Evolutionary conservation across 306 rosid species (phyloP).

Genomic region (Ochetophila trinervis): DNA sequence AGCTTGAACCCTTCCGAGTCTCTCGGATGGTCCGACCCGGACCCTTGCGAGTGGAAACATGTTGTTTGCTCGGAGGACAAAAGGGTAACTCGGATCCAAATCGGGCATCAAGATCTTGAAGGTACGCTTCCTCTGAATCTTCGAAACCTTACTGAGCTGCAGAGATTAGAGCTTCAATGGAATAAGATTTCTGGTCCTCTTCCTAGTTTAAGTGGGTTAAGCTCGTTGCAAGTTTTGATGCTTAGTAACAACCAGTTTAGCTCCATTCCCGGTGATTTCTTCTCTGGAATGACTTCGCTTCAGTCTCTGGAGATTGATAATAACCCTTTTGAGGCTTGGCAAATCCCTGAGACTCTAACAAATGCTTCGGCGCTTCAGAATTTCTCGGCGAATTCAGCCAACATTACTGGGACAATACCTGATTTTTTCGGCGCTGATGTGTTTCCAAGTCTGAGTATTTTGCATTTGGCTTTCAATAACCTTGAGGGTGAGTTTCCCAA

Average conservation of each 20-base stretch:
- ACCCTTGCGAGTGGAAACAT: conserved; percentile 53
- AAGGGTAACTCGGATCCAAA: conserved; percentile 63
- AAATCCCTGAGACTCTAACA: conserved; percentile 48
- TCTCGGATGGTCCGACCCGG: conserved; percentile 62
- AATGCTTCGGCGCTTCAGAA: conserved; percentile 57
- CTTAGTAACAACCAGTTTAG: conserved; percentile 51
- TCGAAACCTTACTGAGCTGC: conserved; percentile 42
- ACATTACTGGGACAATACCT: conserved; percentile 57
- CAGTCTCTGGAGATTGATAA: conserved; percentile 54
- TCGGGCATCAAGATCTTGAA: conserved; percentile 49
- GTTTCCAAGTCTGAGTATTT: conserved; percentile 47
- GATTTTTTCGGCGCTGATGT: conserved; percentile 42
- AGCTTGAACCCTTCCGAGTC: conserved; percentile 39
- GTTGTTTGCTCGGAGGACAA: conserved; percentile 41
- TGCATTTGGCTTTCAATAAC: conserved; percentile 68
- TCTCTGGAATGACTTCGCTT: conserved; percentile 55
- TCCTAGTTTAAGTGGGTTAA: conserved; percentile 51
- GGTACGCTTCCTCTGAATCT: conserved; percentile 55
- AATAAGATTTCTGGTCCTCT: conserved; percentile 74
- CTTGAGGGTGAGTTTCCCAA: conserved; percentile 60
- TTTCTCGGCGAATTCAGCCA: conserved; percentile 76
- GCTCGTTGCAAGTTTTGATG: conserved; percentile 45
- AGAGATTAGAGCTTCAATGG: conserved; percentile 73
- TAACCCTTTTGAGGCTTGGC: conserved; percentile 70
- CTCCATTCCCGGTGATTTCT: conserved; percentile 55